phyloP scores from a whole-genome alignment of 2,329 filamentous ascomycete species.

The Cladosporium halotolerans region DNA sequence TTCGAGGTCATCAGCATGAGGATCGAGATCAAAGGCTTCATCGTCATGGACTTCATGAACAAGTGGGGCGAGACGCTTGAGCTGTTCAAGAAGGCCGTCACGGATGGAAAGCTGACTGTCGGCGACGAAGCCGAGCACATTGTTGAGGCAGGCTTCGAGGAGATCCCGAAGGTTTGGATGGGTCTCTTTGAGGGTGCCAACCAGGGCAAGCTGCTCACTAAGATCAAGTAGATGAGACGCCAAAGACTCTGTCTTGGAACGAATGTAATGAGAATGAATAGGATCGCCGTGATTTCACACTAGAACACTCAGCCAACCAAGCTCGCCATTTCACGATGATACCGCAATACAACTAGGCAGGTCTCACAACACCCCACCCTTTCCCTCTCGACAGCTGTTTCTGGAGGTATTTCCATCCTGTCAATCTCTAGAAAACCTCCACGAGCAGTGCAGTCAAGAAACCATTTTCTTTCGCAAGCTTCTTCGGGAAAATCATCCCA shows the following conservation, averaged over 20 bases:
- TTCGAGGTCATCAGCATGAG: conserved; percentile 31
- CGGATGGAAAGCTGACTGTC: conserved; percentile 43
- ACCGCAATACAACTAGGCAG: too few relatives aligned
- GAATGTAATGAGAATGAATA: too few relatives aligned
- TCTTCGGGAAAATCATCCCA: conserved; percentile 16
- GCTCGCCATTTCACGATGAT: too few relatives aligned
- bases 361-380: too few relatives aligned
- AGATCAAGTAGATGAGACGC: conserved; percentile 2
- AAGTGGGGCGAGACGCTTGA: conserved; percentile 21
- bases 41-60: conserved; percentile 27
- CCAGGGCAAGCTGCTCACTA: conserved; percentile 43
- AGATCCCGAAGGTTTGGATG: conserved; percentile 45
- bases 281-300: too few relatives aligned
- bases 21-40: conserved; percentile 29
- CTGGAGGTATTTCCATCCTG: too few relatives aligned
- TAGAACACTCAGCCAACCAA: too few relatives aligned
- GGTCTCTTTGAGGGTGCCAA: conserved; percentile 44
- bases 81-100: conserved; percentile 26
- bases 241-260: neutral
- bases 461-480: conserved; percentile 16
- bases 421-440: neutral
- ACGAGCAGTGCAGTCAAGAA: conserved; percentile 15
- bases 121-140: conserved; percentile 42
- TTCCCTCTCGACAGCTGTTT: too few relatives aligned
- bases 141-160: conserved; percentile 42